Conservation (phyloP, 345 rosid species). For the Citropsis articulata region DNA sequence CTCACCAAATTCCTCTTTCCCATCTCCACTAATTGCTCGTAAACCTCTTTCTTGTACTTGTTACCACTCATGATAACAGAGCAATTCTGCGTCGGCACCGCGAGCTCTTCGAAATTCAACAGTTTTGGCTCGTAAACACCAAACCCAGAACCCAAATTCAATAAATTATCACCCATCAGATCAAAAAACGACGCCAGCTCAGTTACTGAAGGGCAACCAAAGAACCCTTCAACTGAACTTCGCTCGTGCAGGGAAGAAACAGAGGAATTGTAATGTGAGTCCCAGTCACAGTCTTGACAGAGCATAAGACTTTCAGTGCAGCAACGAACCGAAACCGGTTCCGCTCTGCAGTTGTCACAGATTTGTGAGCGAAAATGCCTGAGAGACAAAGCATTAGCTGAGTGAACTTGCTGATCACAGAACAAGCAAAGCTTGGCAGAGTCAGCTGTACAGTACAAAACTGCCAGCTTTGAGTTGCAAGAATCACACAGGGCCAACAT, state of each 20-base stretch:
- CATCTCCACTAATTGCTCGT: slow-evolving; percentile 18
- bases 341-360: slow-evolving; percentile 20
- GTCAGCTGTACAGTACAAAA: slow-evolving; percentile 25
- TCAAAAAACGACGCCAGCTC: slow-evolving; percentile 30
- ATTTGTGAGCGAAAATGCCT: slow-evolving; percentile 20
- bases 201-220: slow-evolving; percentile 36
- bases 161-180: slow-evolving; percentile 7
- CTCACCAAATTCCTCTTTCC: slow-evolving; percentile 2
- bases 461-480: slow-evolving; percentile 18
- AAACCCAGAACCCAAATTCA: background rate
- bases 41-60: slow-evolving; percentile 11
- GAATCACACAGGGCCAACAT: slow-evolving; percentile 16
- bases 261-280: slow-evolving; percentile 15
- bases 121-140: background rate
- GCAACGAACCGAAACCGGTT: slow-evolving; percentile 28
- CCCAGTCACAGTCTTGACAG: slow-evolving; percentile 37
- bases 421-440: slow-evolving; percentile 23
- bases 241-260: slow-evolving; percentile 20
- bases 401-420: slow-evolving; percentile 23
- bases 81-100: slow-evolving; percentile 7
- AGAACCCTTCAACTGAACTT: slow-evolving; percentile 32
- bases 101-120: background rate
- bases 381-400: slow-evolving; percentile 22
- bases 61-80: slow-evolving; percentile 7
- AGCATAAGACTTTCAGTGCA: slow-evolving; percentile 27